phyloP scores from a whole-genome alignment of 768 basidiomycete genomes.

The Termitomyces sp. region DNA sequence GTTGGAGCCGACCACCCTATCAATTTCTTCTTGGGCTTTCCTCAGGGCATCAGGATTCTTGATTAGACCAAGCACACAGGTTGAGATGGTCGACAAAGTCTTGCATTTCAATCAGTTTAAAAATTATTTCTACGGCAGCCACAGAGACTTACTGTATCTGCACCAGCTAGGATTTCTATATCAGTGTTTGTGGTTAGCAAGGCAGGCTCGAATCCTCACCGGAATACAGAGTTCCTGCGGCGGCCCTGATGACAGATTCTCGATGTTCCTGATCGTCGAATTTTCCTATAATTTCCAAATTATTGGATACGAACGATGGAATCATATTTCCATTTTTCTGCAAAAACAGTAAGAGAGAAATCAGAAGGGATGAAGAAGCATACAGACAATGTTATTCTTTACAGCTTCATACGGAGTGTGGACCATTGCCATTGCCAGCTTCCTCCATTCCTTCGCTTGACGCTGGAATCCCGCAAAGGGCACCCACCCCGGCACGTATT shows the following conservation, averaged over 20 bases:
- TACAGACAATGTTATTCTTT: background rate
- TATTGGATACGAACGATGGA: background rate
- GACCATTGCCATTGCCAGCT: background rate
- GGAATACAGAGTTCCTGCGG: background rate
- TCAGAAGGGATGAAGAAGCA: background rate
- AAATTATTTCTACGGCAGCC: background rate
- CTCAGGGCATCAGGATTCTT: background rate
- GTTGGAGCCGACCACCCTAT: slow-evolving; percentile 20
- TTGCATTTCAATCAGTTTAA: background rate
- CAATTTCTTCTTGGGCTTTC: slow-evolving; percentile 18
- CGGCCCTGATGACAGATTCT: background rate
- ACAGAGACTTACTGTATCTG: background rate
- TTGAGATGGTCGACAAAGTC: background rate
- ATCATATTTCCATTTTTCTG: background rate
- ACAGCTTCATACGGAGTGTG: background rate
- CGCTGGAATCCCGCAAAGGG: background rate
- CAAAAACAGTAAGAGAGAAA: background rate
- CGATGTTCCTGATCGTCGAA: background rate
- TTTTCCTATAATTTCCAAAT: background rate
- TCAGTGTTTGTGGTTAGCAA: background rate
- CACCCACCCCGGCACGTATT: slow-evolving; percentile 24
- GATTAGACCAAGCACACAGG: background rate
- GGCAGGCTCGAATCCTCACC: background rate
- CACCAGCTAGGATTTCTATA: background rate
- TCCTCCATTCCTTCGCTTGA: background rate